These are phyloP conservation scores for Lentithecium fluviatile DNA, from an alignment of 495 filamentous ascomycete genomes.

Conservation along the genomic window DNA sequence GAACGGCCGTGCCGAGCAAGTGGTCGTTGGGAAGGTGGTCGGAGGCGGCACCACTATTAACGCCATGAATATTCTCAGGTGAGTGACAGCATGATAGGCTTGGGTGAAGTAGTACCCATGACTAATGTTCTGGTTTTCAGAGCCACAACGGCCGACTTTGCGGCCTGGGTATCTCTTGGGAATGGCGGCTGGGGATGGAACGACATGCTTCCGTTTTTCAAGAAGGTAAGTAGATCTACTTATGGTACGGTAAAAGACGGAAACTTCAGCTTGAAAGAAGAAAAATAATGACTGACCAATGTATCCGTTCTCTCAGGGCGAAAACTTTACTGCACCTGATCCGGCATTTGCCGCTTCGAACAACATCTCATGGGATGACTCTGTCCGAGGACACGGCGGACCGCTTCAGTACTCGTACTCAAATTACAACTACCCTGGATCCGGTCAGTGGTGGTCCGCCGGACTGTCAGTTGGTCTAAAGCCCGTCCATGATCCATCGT, in stretches of 20 bases:
- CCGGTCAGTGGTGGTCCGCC: conserved; percentile 3
- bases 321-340: conserved; percentile 6
- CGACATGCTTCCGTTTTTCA: conserved; percentile 31
- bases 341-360: neutral
- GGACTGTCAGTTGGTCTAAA: conserved; percentile 6
- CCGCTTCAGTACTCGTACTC: conserved; percentile 23
- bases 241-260: too few relatives aligned
- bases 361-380: conserved; percentile 22
- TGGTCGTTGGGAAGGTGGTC: conserved; percentile 7
- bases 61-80: too few relatives aligned
- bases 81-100: too few relatives aligned
- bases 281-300: neutral
- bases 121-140: too few relatives aligned
- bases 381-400: conserved; percentile 23
- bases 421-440: conserved; percentile 22
- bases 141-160: conserved; percentile 5
- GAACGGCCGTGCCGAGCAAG: neutral
- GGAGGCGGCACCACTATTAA: conserved; percentile 17
- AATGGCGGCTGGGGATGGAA: conserved; percentile 33
- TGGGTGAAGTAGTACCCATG: too few relatives aligned
- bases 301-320: neutral
- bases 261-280: neutral
- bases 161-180: conserved; percentile 32
- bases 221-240: too few relatives aligned
- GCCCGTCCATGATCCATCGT: conserved; percentile 7